Evolutionary conservation across 306 rosid genomes (phyloP).

Genomic region (Dryas drummondii): DNA sequence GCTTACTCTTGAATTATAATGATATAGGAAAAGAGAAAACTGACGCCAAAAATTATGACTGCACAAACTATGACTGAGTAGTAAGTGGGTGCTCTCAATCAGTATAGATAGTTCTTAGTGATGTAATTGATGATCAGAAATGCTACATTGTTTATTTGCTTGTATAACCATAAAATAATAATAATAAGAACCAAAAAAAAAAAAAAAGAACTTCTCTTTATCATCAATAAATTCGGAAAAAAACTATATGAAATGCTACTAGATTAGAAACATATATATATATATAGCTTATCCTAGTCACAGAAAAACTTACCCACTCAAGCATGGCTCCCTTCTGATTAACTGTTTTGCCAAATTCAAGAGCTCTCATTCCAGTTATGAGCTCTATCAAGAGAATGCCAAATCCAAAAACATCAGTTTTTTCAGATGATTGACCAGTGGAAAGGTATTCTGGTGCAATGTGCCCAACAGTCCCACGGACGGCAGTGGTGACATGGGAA

Average conservation of each 20-base stretch:
- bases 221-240: too few species aligned
- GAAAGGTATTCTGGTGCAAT: conserved; percentile 98
- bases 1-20: background rate
- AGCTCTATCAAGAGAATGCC: conserved; percentile 95
- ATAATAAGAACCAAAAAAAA: too few species aligned
- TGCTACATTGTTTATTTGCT: background rate
- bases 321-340: conserved; percentile 95
- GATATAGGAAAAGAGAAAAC: background rate
- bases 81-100: background rate
- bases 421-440: conserved; percentile 97
- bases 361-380: conserved; percentile 94
- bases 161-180: too few species aligned
- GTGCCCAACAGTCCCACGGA: conserved; percentile 98
- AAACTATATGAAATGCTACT: background rate
- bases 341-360: conserved; percentile 78
- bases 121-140: background rate
- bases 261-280: background rate
- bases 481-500: conserved; percentile 97
- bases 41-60: too few species aligned
- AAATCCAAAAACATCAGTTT: conserved; percentile 93
- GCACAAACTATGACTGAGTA: too few species aligned
- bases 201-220: too few species aligned
- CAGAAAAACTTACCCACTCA: conserved; percentile 75
- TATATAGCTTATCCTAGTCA: background rate
- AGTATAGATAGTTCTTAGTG: background rate